phyloP scores from a whole-genome alignment of 495 filamentous ascomycete species.

The Annulohypoxylon moriforme region DNA sequence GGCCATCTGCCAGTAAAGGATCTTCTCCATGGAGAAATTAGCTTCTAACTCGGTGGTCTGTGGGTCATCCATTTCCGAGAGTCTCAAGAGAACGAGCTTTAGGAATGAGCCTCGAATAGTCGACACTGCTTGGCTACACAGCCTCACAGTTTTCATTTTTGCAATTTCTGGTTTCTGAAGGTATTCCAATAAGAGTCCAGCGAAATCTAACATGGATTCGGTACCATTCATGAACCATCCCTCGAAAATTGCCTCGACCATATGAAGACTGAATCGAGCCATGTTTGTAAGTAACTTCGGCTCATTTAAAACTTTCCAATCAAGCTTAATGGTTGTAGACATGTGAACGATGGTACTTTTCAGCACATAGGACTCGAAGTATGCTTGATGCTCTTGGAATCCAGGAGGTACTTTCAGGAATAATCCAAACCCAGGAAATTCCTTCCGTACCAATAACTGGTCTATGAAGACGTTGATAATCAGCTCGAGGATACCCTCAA shows the following conservation, averaged over 20 bases:
- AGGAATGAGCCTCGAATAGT: conserved; percentile 81
- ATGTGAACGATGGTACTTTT: conserved; percentile 78
- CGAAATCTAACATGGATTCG: conserved; percentile 83
- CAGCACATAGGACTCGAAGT: conserved; percentile 91
- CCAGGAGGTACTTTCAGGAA: conserved; percentile 92
- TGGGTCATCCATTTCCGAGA: conserved; percentile 83
- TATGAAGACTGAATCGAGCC: conserved; percentile 78
- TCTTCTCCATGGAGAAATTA: conserved; percentile 77
- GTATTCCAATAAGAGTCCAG: conserved; percentile 86
- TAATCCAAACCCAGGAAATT: conserved; percentile 89
- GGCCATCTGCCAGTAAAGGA: conserved; percentile 95
- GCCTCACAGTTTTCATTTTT: conserved; percentile 81
- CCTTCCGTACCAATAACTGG: conserved; percentile 82
- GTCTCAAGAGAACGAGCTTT: conserved; percentile 76
- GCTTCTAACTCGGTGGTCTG: conserved; percentile 67
- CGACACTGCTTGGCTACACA: conserved; percentile 82
- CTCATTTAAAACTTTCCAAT: conserved; percentile 79
- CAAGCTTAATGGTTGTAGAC: conserved; percentile 72
- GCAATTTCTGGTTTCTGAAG: conserved; percentile 87
- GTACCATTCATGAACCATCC: conserved; percentile 94
- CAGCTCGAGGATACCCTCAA: conserved; percentile 79
- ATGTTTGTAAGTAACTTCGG: conserved; percentile 88
- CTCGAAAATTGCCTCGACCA: conserved; percentile 91
- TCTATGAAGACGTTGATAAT: conserved; percentile 82
- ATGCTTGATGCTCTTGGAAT: conserved; percentile 91